Evolutionary conservation across 2,329 filamentous ascomycete genomes (phyloP), one percentile per base, ranked within the genome.

Genomic region (Colletotrichum lentis): DNA sequence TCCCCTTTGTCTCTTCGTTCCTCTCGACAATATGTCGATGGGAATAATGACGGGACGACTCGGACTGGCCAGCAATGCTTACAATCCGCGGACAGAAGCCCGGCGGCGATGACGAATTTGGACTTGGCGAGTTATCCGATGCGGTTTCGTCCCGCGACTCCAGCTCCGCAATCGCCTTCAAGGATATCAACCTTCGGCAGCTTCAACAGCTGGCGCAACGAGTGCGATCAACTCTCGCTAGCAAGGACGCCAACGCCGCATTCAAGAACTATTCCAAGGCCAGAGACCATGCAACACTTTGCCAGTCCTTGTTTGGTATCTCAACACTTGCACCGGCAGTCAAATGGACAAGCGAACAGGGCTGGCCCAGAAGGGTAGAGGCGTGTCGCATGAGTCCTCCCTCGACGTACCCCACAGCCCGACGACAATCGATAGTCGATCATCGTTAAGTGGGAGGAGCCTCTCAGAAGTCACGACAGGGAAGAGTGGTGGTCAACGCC

Each of bases 211-310:
- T 80, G 8, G 71, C 79, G 10, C 77, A 77, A 62, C 76, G 78
- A 55, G 77, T 81, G 72, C 74, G 77, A 50, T 72, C 76, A 46
- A 73, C 75, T 4, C 76, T 79, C 3, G 71, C 75, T 0, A 74
- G 73, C 1, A 77, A 73, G 63, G 75, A 80, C 6, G 78, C 84
- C 18, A 83, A 84, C 64, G 75, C 77, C 3, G 80, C 79, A 5
- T 85, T 80, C 71, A 80, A 81, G 27, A 77, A 81, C 7, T 85
- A 83, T 54, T 71, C 72, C 60, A 84, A 79, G 69, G 71, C 81
- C 55, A 79, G 75, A 44, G 62, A 61, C n/a, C 46, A 64, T 27
- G 52, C 47, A 7, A 22, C 39, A 14, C 22, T 59, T 5, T 65
- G 59, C 22, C 57, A 50, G 31, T 35, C 52, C 3, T 49, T 69